Evolutionary conservation across 2,329 filamentous ascomycete genomes (phyloP).

Genomic region (Ophioceras dolichostomum): DNA sequence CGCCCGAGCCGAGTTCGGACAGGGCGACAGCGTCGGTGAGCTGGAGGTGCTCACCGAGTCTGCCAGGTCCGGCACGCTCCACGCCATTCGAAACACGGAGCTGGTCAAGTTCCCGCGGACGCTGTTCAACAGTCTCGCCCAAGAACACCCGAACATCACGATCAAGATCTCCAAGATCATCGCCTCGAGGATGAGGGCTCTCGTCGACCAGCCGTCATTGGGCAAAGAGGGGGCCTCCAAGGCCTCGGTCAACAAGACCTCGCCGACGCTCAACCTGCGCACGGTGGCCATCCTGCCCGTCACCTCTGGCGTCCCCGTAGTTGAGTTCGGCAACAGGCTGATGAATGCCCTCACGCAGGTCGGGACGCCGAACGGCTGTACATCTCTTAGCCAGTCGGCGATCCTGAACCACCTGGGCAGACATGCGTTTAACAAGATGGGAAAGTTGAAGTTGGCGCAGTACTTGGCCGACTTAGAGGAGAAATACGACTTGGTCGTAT

Average conservation of each 20-base stretch:
- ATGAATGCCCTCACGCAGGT: conserved; percentile 84
- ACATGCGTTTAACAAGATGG: conserved; percentile 95
- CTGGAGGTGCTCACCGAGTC: conserved; percentile 95
- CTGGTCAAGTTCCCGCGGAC: conserved; percentile 92
- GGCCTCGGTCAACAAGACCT: conserved; percentile 50
- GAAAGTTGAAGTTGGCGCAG: conserved; percentile 87
- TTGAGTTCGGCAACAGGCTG: conserved; percentile 85
- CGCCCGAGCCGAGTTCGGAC: conserved; percentile 84
- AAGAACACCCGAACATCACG: conserved; percentile 94
- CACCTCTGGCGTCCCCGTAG: conserved; percentile 80
- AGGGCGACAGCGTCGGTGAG: conserved; percentile 95
- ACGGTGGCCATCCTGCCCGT: conserved; percentile 90
- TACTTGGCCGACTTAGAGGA: conserved; percentile 95
- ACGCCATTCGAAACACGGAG: conserved; percentile 94
- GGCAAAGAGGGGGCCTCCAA: conserved; percentile 43
- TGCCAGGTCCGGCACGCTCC: conserved; percentile 75
- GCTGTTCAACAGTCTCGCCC: conserved; percentile 91
- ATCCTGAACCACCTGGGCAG: conserved; percentile 91
- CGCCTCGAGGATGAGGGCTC: conserved; percentile 79
- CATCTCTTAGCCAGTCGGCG: conserved; percentile 81
- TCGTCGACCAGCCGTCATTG: conserved; percentile 70
- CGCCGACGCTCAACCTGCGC: conserved; percentile 81
- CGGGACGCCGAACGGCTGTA: conserved; percentile 79
- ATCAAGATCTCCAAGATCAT: conserved; percentile 99
- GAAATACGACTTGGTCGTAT: conserved; percentile 90